Evolutionary conservation across 352 stramenopile genomes (phyloP), one percentile per base, ranked within the genome.

Genomic region (Globisporangium nodosum): DNA sequence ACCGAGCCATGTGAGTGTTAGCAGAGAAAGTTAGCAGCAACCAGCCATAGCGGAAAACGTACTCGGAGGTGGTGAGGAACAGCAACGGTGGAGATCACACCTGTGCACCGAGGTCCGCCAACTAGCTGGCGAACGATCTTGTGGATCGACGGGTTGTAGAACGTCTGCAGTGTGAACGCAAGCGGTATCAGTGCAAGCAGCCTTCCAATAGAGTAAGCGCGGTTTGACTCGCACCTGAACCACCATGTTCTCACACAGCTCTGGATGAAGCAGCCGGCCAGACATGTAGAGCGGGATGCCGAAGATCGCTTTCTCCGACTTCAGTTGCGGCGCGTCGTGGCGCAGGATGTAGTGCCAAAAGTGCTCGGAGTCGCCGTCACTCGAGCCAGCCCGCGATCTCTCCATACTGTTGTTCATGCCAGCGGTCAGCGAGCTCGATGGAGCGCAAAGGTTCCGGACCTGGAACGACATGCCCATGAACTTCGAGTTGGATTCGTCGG

Each of bases 201-300:
- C 3, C 13, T 18, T 43, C 37, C 35, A 27, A 48, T 5, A 15
- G 21, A 18, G 21, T 27, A 13, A 1, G 15, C 0, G n/a, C 43
- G 16, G 18, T 30, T 5, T 15, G 16, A 8, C n/a, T 27, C 61
- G 30, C 62, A 87, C 77, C 74, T 88, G 78, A 1, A 87, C 79
- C 37, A 91, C 71, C 78, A 94, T 90, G 58, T 92, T 94, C 65
- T 94, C 85, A 52, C 85, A 92, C 24, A 94, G 53, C 53, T 94
- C 74, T 16, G 85, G 82, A 46, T 94, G 85, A 11, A 94, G 66
- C 3, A 94, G 71, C 5, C 85, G 69, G 2, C 85, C 85, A 0
- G 82, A 92, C 85, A 94, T 94, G 69, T 83, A 94, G 9, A 94
- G 64, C 53, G 85, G 85, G 13, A 92, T 69, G 30, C 78, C 81